Percentiles rank a stretch among this genome's conserved stretches.
These are phyloP conservation scores for Aspergillus ostianus DNA, from an alignment of 495 filamentous ascomycete genomes.

Conservation along the genomic window DNA sequence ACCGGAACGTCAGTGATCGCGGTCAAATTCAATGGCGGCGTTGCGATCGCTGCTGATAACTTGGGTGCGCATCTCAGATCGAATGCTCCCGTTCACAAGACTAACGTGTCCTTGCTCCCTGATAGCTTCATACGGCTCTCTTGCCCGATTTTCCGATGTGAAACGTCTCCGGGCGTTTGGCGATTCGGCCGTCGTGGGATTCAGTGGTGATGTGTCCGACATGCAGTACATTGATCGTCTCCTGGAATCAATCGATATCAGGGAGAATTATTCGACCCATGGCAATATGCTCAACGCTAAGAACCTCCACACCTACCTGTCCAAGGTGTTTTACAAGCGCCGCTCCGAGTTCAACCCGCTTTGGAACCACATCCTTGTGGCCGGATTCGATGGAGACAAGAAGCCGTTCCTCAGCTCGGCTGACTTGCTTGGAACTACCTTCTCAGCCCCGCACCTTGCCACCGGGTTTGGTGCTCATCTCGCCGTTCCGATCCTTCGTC, in stretches of 20 bases:
- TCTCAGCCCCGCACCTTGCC: conserved; percentile 79
- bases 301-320: conserved; percentile 93
- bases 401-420: conserved; percentile 87
- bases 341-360: conserved; percentile 94
- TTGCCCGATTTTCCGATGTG: conserved; percentile 94
- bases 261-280: conserved; percentile 75
- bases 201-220: conserved; percentile 93
- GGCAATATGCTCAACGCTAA: conserved; percentile 71
- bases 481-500: conserved; percentile 85
- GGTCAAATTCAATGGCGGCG: conserved; percentile 92
- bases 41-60: conserved; percentile 96
- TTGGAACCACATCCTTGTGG: conserved; percentile 93
- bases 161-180: conserved; percentile 83
- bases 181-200: conserved; percentile 70
- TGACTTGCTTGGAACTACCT: conserved; percentile 92
- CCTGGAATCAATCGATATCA: conserved; percentile 78
- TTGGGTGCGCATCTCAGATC: conserved; percentile 58
- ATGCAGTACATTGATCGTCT: conserved; percentile 97
- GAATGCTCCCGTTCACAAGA: neutral
- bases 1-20: conserved; percentile 95
- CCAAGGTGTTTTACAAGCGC: conserved; percentile 91
- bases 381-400: conserved; percentile 73
- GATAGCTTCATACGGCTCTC: conserved; percentile 92
- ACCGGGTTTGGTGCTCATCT: conserved; percentile 93
- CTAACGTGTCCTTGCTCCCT: neutral